These are phyloP conservation scores for Vararia minispora DNA, from an alignment of 768 basidiomycete genomes.

Conservation along the genomic window DNA sequence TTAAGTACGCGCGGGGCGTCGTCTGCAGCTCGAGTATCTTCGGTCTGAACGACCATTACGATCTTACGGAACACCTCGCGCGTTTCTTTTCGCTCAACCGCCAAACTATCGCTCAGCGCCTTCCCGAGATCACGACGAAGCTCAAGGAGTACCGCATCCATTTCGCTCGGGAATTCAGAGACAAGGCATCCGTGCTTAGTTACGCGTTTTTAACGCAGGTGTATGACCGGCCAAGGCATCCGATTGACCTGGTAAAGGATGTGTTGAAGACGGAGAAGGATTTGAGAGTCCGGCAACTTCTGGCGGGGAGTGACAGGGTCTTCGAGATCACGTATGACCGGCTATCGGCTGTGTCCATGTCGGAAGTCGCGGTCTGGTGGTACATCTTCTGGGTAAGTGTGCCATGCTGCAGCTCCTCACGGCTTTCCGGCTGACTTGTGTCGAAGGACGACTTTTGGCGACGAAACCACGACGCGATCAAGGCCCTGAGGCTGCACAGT, in stretches of 20 bases:
- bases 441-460: conserved; percentile 69
- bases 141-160: conserved; percentile 42
- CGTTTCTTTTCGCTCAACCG: conserved; percentile 51
- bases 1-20: conserved; percentile 46
- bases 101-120: conserved; percentile 31
- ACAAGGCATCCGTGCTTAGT: conserved; percentile 43
- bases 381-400: conserved; percentile 62
- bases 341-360: conserved; percentile 34
- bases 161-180: conserved; percentile 33
- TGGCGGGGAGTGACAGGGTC: conserved; percentile 32
- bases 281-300: conserved; percentile 39
- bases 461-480: conserved; percentile 50
- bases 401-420: not conserved
- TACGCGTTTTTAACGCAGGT: conserved; percentile 54
- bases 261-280: conserved; percentile 41
- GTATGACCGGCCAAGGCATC: conserved; percentile 43
- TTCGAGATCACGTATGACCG: conserved; percentile 45
- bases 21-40: conserved; percentile 37
- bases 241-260: conserved; percentile 31
- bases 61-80: conserved; percentile 50
- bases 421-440: not conserved
- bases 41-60: conserved; percentile 56
- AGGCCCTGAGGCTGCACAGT: conserved; percentile 34
- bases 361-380: conserved; percentile 58
- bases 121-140: conserved; percentile 33